Evolutionary conservation across 768 basidiomycete species (phyloP).

Genomic region (Tephrocybe sp.): DNA sequence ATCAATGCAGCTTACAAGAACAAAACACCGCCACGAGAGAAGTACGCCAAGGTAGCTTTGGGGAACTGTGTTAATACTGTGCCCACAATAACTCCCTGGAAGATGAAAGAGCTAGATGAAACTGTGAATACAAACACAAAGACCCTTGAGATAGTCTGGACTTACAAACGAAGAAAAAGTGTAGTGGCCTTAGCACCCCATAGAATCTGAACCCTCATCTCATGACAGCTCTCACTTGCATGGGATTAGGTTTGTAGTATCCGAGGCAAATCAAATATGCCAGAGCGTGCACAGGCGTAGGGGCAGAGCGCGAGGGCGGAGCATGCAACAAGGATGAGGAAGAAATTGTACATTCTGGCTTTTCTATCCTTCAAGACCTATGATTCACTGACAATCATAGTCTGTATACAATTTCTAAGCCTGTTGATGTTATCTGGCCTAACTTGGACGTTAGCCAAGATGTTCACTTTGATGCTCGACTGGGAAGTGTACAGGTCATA

Average conservation of each 20-base stretch:
- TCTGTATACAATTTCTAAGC: no score
- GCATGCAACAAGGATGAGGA: constrained; percentile 44
- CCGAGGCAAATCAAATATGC: no score
- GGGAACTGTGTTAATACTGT: constrained; percentile 61
- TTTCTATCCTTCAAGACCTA: no score
- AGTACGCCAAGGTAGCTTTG: constrained; percentile 56
- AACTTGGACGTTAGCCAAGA: no score
- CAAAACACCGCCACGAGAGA: constrained; percentile 75
- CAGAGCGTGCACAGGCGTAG: constrained; percentile 39
- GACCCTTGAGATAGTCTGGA: neutral
- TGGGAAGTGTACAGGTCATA: no score
- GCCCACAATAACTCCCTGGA: constrained; percentile 53
- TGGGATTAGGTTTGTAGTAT: no score
- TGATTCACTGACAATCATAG: no score
- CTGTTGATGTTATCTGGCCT: no score
- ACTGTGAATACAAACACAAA: neutral
- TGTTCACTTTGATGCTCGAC: no score
- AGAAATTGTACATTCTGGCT: no score
- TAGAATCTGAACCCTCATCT: constrained; percentile 36
- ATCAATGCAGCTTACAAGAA: constrained; percentile 54
- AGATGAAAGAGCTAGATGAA: constrained; percentile 44
- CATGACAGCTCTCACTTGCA: constrained; percentile 39
- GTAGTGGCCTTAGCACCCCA: constrained; percentile 29
- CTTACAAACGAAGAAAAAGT: constrained; percentile 29
- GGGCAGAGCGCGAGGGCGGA: constrained; percentile 46